Evolutionary conservation across 192 early-diverging fungal genomes (phyloP).

Genomic region (Coemansia sp.): DNA sequence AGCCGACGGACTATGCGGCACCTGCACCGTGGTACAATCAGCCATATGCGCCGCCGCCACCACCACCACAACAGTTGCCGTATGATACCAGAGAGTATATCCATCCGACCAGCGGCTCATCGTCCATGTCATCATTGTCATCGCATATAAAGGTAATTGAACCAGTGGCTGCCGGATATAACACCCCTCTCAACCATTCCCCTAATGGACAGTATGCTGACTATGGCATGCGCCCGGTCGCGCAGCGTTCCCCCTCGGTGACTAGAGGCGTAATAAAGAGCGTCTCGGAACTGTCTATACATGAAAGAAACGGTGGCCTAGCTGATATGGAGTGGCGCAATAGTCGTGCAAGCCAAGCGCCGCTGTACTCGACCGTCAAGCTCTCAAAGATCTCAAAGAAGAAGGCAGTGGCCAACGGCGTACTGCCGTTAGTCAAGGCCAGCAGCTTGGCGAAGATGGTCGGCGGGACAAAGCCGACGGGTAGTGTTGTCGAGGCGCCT

Average conservation of each 20-base stretch:
- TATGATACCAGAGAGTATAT: neutral
- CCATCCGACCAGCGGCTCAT: neutral
- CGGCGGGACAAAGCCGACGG: neutral
- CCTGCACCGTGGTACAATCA: slow-evolving; percentile 15
- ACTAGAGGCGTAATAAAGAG: slow-evolving; percentile 37
- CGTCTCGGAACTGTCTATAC: slow-evolving; percentile 27
- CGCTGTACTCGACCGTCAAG: slow-evolving; percentile 40
- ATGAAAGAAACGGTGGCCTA: neutral
- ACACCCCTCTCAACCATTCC: neutral
- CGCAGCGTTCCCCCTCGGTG: slow-evolving; percentile 35
- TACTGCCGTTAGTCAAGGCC: neutral
- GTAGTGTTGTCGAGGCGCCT: neutral
- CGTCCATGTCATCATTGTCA: neutral
- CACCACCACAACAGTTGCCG: neutral
- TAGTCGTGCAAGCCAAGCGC: slow-evolving; percentile 14
- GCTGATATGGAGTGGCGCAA: slow-evolving; percentile 17
- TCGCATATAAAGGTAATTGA: slow-evolving; percentile 6
- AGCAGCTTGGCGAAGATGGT: slow-evolving; percentile 1
- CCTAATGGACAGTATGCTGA: neutral
- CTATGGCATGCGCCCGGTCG: neutral
- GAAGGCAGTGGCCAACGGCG: neutral
- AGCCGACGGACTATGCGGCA: neutral
- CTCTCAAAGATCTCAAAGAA: slow-evolving; percentile 29
- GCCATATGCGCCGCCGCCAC: neutral
- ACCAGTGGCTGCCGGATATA: neutral